These are phyloP conservation scores for Cyamopsis tetragonoloba DNA, from an alignment of 306 rosid species.

Conservation along the genomic window DNA sequence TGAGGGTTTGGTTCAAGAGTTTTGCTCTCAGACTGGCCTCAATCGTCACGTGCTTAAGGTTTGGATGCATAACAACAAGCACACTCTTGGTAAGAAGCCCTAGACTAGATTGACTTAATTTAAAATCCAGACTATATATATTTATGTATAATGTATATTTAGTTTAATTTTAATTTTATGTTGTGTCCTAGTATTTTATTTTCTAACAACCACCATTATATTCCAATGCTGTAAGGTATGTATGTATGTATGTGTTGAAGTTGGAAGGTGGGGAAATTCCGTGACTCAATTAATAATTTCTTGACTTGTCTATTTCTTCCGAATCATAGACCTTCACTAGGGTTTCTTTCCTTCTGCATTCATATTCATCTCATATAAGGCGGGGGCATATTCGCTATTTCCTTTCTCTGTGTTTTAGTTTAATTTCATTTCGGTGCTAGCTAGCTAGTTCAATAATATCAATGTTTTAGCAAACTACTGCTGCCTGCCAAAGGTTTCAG, in stretches of 20 bases:
- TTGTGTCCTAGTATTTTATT: too few relatives aligned
- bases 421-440: background rate
- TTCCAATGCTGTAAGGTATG: too few relatives aligned
- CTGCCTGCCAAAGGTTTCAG: too few relatives aligned
- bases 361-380: background rate
- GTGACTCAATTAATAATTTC: too few relatives aligned
- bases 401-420: background rate
- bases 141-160: background rate
- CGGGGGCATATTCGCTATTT: background rate
- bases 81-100: constrained; percentile 91
- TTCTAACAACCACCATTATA: too few relatives aligned
- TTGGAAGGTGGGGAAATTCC: too few relatives aligned
- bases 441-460: too few relatives aligned
- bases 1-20: constrained; percentile 51
- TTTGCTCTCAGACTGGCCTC: constrained; percentile 63
- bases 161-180: too few relatives aligned
- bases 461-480: too few relatives aligned
- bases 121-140: background rate
- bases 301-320: background rate
- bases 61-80: constrained; percentile 95
- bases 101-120: too few relatives aligned
- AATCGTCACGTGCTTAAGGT: constrained; percentile 83
- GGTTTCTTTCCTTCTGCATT: background rate
- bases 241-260: too few relatives aligned
- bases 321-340: background rate